Conservation (phyloP, 1,284 basidiomycete genomes). For the Leccinum angustisporum region DNA sequence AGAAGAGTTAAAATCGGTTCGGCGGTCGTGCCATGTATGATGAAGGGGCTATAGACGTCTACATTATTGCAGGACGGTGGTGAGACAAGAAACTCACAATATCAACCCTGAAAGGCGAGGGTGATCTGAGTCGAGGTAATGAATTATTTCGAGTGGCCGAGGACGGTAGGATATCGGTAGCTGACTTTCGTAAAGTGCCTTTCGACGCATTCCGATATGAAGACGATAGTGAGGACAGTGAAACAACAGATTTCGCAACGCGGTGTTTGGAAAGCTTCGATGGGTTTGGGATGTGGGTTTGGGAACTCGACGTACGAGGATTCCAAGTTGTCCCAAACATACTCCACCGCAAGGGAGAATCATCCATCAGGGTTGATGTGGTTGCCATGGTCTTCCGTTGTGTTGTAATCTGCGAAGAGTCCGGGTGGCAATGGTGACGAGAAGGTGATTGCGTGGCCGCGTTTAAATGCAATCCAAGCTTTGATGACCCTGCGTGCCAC, state of each 20-base stretch:
- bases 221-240: constrained; percentile 2
- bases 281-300: neutral
- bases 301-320: neutral
- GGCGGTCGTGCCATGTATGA: constrained; percentile 31
- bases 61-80: neutral
- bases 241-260: neutral
- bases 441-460: constrained; percentile 10
- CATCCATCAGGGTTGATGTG: neutral
- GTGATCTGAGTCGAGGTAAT: constrained; percentile 26
- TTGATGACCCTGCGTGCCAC: neutral
- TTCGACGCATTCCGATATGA: constrained; percentile 3
- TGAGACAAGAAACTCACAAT: constrained; percentile 21
- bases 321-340: neutral
- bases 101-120: constrained; percentile 29
- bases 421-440: neutral
- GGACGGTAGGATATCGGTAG: neutral
- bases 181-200: constrained; percentile 10
- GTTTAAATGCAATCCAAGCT: constrained; percentile 4
- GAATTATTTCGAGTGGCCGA: constrained; percentile 8
- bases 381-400: neutral
- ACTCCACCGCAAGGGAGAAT: neutral
- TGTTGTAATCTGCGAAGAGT: neutral
- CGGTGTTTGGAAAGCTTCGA: constrained; percentile 14
- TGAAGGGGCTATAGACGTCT: constrained; percentile 29
- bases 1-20: constrained; percentile 18